Conservation (phyloP, 2,329 filamentous ascomycete species). For the Aspergillus tubingensis region DNA sequence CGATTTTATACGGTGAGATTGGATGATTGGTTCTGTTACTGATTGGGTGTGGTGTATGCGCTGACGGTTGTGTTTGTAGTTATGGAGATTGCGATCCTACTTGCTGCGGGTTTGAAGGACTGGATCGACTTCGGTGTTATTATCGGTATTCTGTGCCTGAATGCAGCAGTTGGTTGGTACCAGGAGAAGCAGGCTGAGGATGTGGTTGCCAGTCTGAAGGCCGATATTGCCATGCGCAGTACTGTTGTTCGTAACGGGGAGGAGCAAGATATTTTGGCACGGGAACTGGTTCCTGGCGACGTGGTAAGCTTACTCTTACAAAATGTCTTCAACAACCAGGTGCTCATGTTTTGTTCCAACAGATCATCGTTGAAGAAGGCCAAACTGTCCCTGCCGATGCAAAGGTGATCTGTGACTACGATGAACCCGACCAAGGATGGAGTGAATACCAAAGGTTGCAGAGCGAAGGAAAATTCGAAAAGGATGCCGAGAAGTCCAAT, state of each 20-base stretch:
- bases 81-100: constrained; percentile 74
- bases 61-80: constrained; percentile 35
- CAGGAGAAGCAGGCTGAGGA: constrained; percentile 80
- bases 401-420: constrained; percentile 72
- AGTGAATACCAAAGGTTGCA: constrained; percentile 44
- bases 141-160: constrained; percentile 71
- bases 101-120: constrained; percentile 72
- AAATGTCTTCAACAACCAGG: background rate
- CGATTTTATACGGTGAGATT: background rate
- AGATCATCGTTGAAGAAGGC: constrained; percentile 72
- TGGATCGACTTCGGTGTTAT: constrained; percentile 80
- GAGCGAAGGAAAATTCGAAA: constrained; percentile 62
- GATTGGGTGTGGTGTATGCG: background rate
- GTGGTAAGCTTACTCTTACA: constrained; percentile 55
- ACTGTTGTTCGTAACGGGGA: constrained; percentile 67
- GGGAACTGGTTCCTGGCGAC: constrained; percentile 74
- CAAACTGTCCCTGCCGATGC: constrained; percentile 69
- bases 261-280: constrained; percentile 67
- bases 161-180: constrained; percentile 76
- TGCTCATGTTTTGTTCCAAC: background rate
- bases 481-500: constrained; percentile 55
- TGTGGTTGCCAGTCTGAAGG: constrained; percentile 72
- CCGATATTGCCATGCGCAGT: constrained; percentile 76
- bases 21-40: background rate
- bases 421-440: constrained; percentile 59